phyloP scores from a whole-genome alignment of 441 rosid species.

The Gossypium gossypioides region DNA sequence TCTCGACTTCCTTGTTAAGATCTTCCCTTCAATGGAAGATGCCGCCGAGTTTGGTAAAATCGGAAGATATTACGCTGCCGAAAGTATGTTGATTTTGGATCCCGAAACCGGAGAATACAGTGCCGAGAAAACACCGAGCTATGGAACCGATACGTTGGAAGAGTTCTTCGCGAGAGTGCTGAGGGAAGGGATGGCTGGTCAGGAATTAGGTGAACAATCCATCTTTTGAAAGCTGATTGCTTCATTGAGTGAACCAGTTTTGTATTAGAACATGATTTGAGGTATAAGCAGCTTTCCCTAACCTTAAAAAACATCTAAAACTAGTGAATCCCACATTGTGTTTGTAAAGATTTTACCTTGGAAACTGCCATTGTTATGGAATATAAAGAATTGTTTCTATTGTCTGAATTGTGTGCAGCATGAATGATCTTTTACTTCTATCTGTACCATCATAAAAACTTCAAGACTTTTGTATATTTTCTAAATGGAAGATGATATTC shows the following conservation, averaged over 20 bases:
- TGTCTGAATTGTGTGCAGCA: not conserved
- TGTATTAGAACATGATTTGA: not conserved
- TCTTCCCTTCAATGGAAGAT: slow-evolving; percentile 71
- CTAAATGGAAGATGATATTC: too few species aligned
- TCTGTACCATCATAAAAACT: too few species aligned
- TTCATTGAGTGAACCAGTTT: not conserved
- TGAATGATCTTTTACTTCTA: too few species aligned
- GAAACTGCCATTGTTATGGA: not conserved
- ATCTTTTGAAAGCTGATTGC: not conserved
- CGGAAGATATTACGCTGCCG: slow-evolving; percentile 86
- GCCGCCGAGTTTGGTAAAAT: slow-evolving; percentile 94
- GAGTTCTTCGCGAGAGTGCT: not conserved
- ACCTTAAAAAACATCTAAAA: not conserved
- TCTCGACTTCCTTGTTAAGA: slow-evolving; percentile 58
- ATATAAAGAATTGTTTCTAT: not conserved
- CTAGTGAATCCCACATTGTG: not conserved
- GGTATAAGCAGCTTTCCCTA: not conserved
- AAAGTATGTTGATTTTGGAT: slow-evolving; percentile 60
- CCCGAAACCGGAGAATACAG: not conserved
- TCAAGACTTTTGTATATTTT: too few species aligned
- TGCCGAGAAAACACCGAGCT: not conserved
- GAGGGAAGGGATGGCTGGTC: not conserved
- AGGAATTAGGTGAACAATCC: not conserved
- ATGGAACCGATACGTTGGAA: not conserved
- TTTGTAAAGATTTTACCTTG: not conserved